Percentiles rank a stretch among this genome's conserved stretches.
These are phyloP conservation scores for Tricholoma hemisulphureum DNA, from an alignment of 768 basidiomycete genomes.

Conservation along the genomic window DNA sequence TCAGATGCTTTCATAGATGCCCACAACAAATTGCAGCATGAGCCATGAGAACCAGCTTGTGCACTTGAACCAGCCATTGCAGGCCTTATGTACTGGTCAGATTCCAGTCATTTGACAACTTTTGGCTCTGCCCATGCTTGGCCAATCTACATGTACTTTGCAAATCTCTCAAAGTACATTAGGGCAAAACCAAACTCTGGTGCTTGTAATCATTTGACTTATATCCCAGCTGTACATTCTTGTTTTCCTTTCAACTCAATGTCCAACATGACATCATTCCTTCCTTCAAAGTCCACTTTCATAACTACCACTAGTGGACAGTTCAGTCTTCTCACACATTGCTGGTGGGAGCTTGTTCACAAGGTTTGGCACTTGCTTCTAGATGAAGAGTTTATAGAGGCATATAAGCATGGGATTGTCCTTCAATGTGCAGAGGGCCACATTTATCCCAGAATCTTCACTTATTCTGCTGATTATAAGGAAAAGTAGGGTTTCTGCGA, in stretches of 20 bases:
- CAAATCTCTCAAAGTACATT: conserved; percentile 42
- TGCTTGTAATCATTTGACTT: conserved; percentile 41
- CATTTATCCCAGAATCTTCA: conserved; percentile 33
- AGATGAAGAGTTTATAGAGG: conserved; percentile 27
- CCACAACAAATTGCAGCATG: conserved; percentile 27
- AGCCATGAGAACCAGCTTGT: conserved; percentile 22
- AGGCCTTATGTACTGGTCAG: conserved; percentile 26
- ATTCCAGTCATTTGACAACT: conserved; percentile 24
- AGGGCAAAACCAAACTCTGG: conserved; percentile 25
- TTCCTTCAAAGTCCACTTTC: conserved; percentile 10
- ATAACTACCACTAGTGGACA: conserved; percentile 14
- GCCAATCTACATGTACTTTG: conserved; percentile 41
- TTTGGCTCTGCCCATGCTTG: conserved; percentile 35
- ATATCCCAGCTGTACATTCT: conserved; percentile 37
- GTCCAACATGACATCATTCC: not conserved
- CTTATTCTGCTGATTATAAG: conserved; percentile 39
- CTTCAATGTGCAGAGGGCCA: conserved; percentile 30
- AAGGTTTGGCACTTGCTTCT: too few relatives aligned
- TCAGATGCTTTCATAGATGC: conserved; percentile 30
- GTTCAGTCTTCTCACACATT: conserved; percentile 11
- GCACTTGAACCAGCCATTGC: conserved; percentile 26
- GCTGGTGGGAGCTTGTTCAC: too few relatives aligned
- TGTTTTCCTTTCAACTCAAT: too few relatives aligned
- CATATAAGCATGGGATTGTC: conserved; percentile 32
- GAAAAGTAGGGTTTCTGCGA: too few relatives aligned